Base-by-base conservation (phyloP, 805 yeast genomes). In the Lachancea kluyveri region DNA sequence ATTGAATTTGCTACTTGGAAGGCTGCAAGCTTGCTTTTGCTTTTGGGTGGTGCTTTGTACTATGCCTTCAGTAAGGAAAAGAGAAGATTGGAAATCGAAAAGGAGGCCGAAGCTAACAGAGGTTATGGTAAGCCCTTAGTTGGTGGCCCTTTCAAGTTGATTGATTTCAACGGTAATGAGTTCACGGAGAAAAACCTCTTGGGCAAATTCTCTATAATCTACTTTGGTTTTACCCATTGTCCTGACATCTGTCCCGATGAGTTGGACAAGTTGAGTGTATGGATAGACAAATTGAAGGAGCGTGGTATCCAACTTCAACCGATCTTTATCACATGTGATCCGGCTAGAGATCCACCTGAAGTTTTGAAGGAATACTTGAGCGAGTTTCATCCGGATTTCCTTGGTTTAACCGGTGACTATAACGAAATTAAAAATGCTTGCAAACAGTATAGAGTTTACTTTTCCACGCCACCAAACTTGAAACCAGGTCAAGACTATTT, bases 241-340 rank as follows among this genome's bases (percentile, higher is more conserved):
- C 98, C 98, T 5, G 98, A 92, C 60, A 88, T 92, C 33, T 92
- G 98, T 60, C 98, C 98, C 8, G 98, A 92, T 58, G 98, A 92
- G 57, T 71, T 92, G 38, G 98, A 92, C 57, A 85, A 90, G 53
- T 69, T 92, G 53, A 90, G 95, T 4, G 68, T 64, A 30, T 73
- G 65, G 70, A 65, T 73, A 50, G 74, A 71, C 42, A 70, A 67
- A 21, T 67, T 90, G 51, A 76, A 80, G 51, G 54, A 58, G 26
- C 67, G 74, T 33, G 67, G 70, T 7, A 72, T 80, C 38, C 64
- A 73, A 27, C 51, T 90, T 31, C 94, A 82, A 59, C 95, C 97
- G 0, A 62, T 92, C 13, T 92, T 92, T 58, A 80, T 92, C 42
- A 90, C 97, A 3, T 92, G 98, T 62, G 98, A 92, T 55, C 98